phyloP scores from a whole-genome alignment of 176 grass and related monocot species.

The Musa beccarii region DNA sequence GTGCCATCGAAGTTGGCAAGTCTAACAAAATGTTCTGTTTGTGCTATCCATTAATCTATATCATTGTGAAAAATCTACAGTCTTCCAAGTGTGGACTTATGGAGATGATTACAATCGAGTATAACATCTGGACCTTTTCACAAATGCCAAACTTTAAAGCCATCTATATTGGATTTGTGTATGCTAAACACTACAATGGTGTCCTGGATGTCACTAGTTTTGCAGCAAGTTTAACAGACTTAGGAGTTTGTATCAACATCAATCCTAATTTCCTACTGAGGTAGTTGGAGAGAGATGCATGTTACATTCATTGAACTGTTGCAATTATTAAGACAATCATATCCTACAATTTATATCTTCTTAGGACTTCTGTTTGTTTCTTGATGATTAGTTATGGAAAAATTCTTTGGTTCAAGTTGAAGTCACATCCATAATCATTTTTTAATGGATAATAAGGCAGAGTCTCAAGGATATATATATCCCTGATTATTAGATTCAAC shows the following conservation, averaged over 20 bases:
- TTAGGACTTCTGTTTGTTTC: background rate
- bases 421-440: background rate
- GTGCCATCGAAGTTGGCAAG: too few species aligned
- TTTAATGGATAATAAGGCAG: background rate
- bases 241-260: background rate
- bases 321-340: background rate
- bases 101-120: too few species aligned
- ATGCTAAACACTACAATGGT: too few species aligned
- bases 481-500: conserved; percentile 3
- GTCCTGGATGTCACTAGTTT: background rate
- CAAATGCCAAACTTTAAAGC: too few species aligned
- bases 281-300: background rate
- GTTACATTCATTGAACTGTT: background rate
- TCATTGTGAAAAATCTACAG: too few species aligned
- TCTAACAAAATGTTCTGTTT: too few species aligned
- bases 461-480: background rate
- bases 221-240: background rate
- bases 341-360: background rate
- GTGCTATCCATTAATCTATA: too few species aligned
- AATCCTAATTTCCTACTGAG: background rate
- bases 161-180: too few species aligned
- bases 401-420: background rate
- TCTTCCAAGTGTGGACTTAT: too few species aligned
- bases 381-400: background rate
- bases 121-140: too few species aligned